Conservation (phyloP, 352 stramenopile genomes). For the Phytophthora brassicae region DNA sequence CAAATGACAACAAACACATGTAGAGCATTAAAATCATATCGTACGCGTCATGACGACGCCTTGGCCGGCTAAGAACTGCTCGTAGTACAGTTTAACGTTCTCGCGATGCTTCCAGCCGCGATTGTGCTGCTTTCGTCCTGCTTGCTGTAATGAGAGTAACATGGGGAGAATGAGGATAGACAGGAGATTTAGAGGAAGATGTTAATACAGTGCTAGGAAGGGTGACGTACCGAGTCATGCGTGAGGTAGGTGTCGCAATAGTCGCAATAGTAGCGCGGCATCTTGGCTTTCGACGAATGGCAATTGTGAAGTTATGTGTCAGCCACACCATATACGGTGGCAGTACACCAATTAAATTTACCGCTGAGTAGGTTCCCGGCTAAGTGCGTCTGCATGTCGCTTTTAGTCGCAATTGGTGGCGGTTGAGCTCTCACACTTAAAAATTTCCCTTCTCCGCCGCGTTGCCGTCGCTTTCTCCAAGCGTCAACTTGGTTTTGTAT, state of each 20-base stretch:
- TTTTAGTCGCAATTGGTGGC: slow-evolving; percentile 25
- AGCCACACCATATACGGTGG: background rate
- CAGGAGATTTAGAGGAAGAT: background rate
- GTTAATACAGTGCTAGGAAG: no score
- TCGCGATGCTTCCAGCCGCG: slow-evolving; percentile 94
- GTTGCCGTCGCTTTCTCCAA: slow-evolving; percentile 8
- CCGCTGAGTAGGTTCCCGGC: slow-evolving; percentile 9
- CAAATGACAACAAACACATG: background rate
- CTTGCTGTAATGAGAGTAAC: slow-evolving; percentile 54
- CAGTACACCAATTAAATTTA: background rate
- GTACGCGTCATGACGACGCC: slow-evolving; percentile 78
- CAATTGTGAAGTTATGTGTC: slow-evolving; percentile 4
- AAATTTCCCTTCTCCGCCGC: slow-evolving; percentile 27
- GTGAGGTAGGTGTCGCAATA: slow-evolving; percentile 96
- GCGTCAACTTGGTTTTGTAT: background rate
- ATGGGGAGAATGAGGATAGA: slow-evolving; percentile 15
- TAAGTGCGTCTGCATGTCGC: background rate
- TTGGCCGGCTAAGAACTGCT: slow-evolving; percentile 82
- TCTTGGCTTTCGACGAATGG: slow-evolving; percentile 27
- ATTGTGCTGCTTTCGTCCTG: slow-evolving; percentile 93
- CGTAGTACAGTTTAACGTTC: slow-evolving; percentile 95
- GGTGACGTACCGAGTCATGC: slow-evolving; percentile 85
- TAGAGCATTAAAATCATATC: slow-evolving; percentile 3
- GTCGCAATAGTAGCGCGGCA: slow-evolving; percentile 95
- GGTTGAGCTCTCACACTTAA: slow-evolving; percentile 15